These are phyloP conservation scores for Curvularia hawaiiensis DNA, from an alignment of 2,329 filamentous ascomycete genomes.

Conservation along the genomic window DNA sequence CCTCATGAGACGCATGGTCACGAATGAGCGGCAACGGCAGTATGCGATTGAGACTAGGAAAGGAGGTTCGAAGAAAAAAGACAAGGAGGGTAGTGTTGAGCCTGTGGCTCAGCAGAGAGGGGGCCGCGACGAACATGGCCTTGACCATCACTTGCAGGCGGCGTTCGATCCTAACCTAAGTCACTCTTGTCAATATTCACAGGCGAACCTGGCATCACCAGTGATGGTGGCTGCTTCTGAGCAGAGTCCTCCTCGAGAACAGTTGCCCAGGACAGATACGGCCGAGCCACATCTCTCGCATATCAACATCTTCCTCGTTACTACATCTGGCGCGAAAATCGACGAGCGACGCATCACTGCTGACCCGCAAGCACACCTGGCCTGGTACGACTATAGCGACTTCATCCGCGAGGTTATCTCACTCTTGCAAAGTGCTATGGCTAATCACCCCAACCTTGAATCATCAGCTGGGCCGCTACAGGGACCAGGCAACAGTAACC, in stretches of 20 bases:
- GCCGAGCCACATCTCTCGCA: conserved; percentile 42
- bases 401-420: conserved; percentile 23
- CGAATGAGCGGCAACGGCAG: conserved; percentile 63
- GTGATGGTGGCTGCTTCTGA: neutral
- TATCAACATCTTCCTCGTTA: conserved; percentile 68
- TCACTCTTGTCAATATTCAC: conserved; percentile 5
- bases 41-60: conserved; percentile 63
- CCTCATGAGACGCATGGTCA: conserved; percentile 62
- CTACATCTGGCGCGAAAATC: conserved; percentile 62
- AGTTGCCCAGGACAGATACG: conserved; percentile 11
- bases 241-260: neutral
- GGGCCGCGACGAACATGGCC: conserved; percentile 4
- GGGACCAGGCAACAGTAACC: conserved; percentile 24
- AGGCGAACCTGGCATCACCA: conserved; percentile 3
- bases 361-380: conserved; percentile 16
- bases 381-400: conserved; percentile 27
- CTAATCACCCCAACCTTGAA: conserved; percentile 21
- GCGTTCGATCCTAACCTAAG: conserved; percentile 15
- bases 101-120: conserved; percentile 14
- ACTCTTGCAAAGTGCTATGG: conserved; percentile 20
- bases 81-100: conserved; percentile 33
- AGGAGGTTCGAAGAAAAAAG: conserved; percentile 48
- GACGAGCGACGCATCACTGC: conserved; percentile 28
- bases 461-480: neutral
- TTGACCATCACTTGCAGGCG: conserved; percentile 21